These are phyloP conservation scores for Podaxis sp. DNA, from an alignment of 768 basidiomycete genomes.

Conservation along the genomic window DNA sequence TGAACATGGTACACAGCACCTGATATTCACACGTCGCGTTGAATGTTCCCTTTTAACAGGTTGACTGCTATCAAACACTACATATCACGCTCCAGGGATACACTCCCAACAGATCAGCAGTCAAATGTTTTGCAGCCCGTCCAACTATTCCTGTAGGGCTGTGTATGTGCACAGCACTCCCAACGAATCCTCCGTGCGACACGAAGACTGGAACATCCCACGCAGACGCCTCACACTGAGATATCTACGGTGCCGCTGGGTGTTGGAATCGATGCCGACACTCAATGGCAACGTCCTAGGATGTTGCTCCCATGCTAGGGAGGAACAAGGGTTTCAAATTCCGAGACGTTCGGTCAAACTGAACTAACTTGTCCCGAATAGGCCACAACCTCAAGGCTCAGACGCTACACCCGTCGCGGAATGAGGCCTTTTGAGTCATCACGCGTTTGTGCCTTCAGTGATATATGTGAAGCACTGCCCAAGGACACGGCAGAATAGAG, in stretches of 20 bases:
- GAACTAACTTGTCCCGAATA: neutral
- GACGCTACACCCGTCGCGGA: neutral
- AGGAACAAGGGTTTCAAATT: neutral
- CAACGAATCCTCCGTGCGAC: neutral
- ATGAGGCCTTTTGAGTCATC: neutral
- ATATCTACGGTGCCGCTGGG: neutral
- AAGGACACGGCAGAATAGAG: constrained; percentile 1
- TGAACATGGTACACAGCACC: neutral
- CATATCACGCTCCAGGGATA: neutral
- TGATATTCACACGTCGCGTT: neutral
- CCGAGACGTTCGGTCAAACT: constrained; percentile 4
- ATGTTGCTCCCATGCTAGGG: neutral
- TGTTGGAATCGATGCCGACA: neutral
- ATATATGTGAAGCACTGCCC: neutral
- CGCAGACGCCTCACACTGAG: neutral
- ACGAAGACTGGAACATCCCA: neutral
- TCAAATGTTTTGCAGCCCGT: neutral
- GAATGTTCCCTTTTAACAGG: neutral
- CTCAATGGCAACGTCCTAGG: neutral
- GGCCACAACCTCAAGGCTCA: neutral
- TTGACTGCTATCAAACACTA: neutral
- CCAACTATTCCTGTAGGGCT: neutral
- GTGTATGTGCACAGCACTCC: neutral
- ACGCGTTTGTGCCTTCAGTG: neutral
- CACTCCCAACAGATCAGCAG: neutral